Evolutionary conservation across 345 rosid species (phyloP), one percentile per base, ranked within the genome.

Genomic region (Iberis pinnata): DNA sequence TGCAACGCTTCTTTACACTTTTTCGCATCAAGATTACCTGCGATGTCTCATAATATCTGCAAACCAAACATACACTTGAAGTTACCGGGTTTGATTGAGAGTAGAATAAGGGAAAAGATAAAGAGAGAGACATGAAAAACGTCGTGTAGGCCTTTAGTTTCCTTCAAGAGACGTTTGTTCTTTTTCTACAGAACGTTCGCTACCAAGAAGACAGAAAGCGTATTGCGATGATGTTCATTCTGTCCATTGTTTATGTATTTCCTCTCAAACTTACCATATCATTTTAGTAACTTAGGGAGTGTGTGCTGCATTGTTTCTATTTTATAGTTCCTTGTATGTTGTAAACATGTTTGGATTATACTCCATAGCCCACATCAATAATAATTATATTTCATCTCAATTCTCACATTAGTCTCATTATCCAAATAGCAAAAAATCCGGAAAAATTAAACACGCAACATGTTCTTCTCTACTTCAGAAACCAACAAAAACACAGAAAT

Each of bases 281-380:
- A 81, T 78, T 78, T 81, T 15, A 88, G 75, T 37, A 66, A 60
- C 77, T 85, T 85, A 22, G 70, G 71, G n/a, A n/a, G n/a, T n/a
- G n/a, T n/a, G n/a, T n/a, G 64, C 58, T 53, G 54, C 67, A 11
- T 29, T 40, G 52, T 32, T 57, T 22, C 50, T 60, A 48, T 61
- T 50, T 29, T 72, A 76, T 19, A 79, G 55, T 57, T 79, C 74
- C 73, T 82, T 81, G 7, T 78, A 85, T 33, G 57, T 29, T 53
- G 78, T 75, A 70, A 79, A 92, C 67, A 80, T 78, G 45, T 72
- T 78, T 27, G 98, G 98, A 68, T 85, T 85, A 69, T 92, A 92
- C 75, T 92, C 96, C 96, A 92, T 84, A 6, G 86, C 96, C 95
- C 95, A 92, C 80, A 88, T 88, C 70, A 92, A 75, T 89, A 88